Evolutionary conservation across 208 protist species (phyloP).

Genomic region (Leptomonas pyrrhocoris): DNA sequence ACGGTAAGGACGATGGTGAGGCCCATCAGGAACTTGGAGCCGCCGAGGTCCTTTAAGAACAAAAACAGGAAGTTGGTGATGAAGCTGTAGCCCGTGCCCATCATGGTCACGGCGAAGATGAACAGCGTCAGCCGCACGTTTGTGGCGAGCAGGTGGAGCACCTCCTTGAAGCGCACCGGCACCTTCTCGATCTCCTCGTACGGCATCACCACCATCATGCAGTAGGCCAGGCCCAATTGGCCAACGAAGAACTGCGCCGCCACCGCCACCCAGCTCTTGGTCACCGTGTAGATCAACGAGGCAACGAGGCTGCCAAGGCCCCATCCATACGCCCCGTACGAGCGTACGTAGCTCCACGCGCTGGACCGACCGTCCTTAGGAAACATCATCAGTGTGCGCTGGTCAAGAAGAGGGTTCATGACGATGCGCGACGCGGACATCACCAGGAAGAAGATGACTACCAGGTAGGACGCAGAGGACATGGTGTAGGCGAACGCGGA

Average conservation of each 20-base stretch:
- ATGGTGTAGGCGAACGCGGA: slow-evolving; percentile 24
- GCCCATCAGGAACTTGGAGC: slow-evolving; percentile 49
- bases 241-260: slow-evolving; percentile 41
- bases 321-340: slow-evolving; percentile 66
- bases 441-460: slow-evolving; percentile 31
- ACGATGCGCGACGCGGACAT: slow-evolving; percentile 29
- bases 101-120: slow-evolving; percentile 43
- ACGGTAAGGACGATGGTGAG: slow-evolving; percentile 61
- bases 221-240: slow-evolving; percentile 47
- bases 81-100: slow-evolving; percentile 63
- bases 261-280: slow-evolving; percentile 32
- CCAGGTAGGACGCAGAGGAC: neutral
- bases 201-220: slow-evolving; percentile 37
- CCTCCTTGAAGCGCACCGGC: slow-evolving; percentile 41
- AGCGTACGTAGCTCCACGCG: slow-evolving; percentile 49
- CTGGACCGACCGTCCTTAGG: slow-evolving; percentile 27
- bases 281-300: slow-evolving; percentile 21
- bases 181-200: slow-evolving; percentile 36
- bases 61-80: slow-evolving; percentile 68
- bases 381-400: slow-evolving; percentile 53
- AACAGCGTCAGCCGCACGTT: slow-evolving; percentile 49
- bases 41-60: slow-evolving; percentile 51
- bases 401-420: slow-evolving; percentile 52
- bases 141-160: slow-evolving; percentile 31
- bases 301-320: slow-evolving; percentile 42